A percentile compares a stretch with the other conserved stretches of the same genome.
Evolutionary conservation across 2,329 filamentous ascomycete species (phyloP).

Genomic region (Fusarium metavorans): DNA sequence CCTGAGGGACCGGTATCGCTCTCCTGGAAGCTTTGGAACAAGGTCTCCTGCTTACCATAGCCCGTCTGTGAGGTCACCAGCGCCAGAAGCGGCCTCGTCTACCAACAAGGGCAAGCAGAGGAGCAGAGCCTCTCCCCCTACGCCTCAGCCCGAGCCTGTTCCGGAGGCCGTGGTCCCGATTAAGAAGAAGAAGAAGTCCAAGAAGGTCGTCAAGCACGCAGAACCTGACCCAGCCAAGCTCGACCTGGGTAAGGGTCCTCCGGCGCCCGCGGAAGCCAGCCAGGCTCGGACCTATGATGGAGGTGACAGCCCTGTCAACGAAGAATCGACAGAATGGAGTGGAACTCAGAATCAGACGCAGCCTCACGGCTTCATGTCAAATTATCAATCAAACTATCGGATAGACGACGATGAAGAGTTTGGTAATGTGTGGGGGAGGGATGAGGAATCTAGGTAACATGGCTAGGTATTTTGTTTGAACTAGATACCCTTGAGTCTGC

Average conservation of each 20-base stretch:
- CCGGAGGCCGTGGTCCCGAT: conserved; percentile 49
- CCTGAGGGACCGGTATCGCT: conserved; percentile 73
- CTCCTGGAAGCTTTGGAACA: conserved; percentile 45
- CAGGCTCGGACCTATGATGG: conserved; percentile 32
- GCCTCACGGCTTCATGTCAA: conserved; percentile 20
- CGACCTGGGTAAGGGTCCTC: conserved; percentile 41
- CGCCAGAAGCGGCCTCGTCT: conserved; percentile 19
- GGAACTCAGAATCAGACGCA: conserved; percentile 23
- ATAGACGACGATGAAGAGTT: conserved; percentile 58
- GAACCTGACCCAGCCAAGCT: conserved; percentile 48
- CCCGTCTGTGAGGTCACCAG: conserved; percentile 36
- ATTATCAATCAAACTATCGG: conserved; percentile 47
- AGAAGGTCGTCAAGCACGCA: conserved; percentile 50
- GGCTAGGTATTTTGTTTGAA: conserved; percentile 23
- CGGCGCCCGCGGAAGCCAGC: conserved; percentile 25
- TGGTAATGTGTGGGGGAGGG: conserved; percentile 58
- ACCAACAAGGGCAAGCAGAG: conserved; percentile 41
- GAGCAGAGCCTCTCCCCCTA: conserved; percentile 19
- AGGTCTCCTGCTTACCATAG: conserved; percentile 44
- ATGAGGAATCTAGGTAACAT: conserved; percentile 40
- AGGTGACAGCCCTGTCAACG: conserved; percentile 33
- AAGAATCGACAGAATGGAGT: conserved; percentile 31
- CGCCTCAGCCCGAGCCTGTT: conserved; percentile 33
- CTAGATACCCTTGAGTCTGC: conserved; percentile 32
- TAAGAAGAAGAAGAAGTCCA: conserved; percentile 55